These are phyloP conservation scores for Xylaria palmicola DNA, from an alignment of 495 filamentous ascomycete genomes.

Conservation along the genomic window DNA sequence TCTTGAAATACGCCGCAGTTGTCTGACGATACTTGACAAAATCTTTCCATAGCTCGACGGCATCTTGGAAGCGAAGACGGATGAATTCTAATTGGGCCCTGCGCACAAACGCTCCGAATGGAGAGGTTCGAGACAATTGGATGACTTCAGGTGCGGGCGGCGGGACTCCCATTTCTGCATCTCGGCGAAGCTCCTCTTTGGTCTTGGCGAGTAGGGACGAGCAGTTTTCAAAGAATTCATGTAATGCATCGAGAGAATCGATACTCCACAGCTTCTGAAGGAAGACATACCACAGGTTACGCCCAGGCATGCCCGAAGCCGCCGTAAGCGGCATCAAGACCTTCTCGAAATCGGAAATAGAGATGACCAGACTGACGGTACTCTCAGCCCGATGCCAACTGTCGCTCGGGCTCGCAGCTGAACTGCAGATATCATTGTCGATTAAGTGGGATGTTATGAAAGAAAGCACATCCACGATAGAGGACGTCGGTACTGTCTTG, in stretches of 20 bases:
- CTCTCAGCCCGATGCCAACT: conserved; percentile 41
- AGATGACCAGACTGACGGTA: conserved; percentile 53
- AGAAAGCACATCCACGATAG: conserved; percentile 78
- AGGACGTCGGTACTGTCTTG: conserved; percentile 67
- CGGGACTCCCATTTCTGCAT: conserved; percentile 40
- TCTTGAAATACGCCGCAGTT: conserved; percentile 68
- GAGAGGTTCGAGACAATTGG: conserved; percentile 64
- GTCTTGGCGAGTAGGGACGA: conserved; percentile 59
- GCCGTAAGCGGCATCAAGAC: conserved; percentile 55
- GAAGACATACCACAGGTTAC: conserved; percentile 80
- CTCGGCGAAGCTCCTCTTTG: conserved; percentile 52
- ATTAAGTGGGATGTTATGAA: conserved; percentile 78
- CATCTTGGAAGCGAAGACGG: conserved; percentile 74
- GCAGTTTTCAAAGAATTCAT: conserved; percentile 65
- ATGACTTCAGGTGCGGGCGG: conserved; percentile 42
- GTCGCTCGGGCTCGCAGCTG: conserved; percentile 20
- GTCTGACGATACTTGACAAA: conserved; percentile 78
- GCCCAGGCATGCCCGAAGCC: conserved; percentile 71
- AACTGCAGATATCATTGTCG: conserved; percentile 33
- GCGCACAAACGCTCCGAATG: conserved; percentile 81
- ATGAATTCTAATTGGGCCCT: conserved; percentile 76
- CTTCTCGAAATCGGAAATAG: conserved; percentile 66
- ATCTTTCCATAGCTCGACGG: conserved; percentile 70
- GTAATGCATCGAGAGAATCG: conserved; percentile 73
- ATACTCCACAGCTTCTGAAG: conserved; percentile 82